Evolutionary conservation across 768 basidiomycete species (phyloP).

Genomic region (Kwoniella pini): DNA sequence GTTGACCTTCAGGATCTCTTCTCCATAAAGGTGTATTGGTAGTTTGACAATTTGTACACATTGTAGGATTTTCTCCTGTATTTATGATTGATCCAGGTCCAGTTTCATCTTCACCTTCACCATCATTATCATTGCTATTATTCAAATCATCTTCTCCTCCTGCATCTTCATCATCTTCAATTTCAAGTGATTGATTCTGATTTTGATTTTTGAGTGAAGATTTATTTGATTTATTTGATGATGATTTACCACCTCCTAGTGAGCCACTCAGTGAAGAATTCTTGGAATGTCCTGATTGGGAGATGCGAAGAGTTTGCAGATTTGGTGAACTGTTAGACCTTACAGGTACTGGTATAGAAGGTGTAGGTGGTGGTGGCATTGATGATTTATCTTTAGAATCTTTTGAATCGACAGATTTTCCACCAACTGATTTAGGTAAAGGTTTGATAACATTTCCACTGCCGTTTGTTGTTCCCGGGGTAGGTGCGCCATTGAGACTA

Average conservation of each 20-base stretch:
- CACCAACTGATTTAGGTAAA: conserved; percentile 44
- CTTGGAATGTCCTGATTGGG: conserved; percentile 21
- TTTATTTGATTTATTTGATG: background rate
- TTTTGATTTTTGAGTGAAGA: background rate
- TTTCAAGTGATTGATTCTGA: background rate
- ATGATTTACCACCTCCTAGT: background rate
- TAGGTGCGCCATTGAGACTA: conserved; percentile 23
- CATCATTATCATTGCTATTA: background rate
- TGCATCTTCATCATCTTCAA: background rate
- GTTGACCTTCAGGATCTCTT: conserved; percentile 57
- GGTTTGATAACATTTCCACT: conserved; percentile 33
- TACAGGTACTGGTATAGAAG: conserved; percentile 21
- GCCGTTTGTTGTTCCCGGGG: background rate
- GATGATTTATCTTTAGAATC: background rate
- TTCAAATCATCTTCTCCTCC: background rate
- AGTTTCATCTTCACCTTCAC: conserved; percentile 5
- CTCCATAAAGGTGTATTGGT: conserved; percentile 74
- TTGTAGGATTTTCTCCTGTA: conserved; percentile 63
- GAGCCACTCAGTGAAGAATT: conserved; percentile 18
- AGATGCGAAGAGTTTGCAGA: conserved; percentile 38
- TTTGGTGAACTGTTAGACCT: conserved; percentile 51
- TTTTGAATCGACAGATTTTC: conserved; percentile 28
- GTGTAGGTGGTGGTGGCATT: conserved; percentile 22
- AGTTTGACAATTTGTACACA: conserved; percentile 93
- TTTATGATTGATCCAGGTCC: conserved; percentile 27